Conservation (phyloP, 306 rosid genomes). For the Medicago truncatula region MtrunA17r5.0-ANR NC_053048.1:40837001-40837500, state of each 20-base stretch:
- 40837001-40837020: constrained; percentile 21
- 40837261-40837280: background rate
- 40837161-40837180: background rate
- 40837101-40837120: background rate
- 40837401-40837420: background rate
- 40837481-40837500: background rate
- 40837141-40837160: background rate
- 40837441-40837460: background rate
- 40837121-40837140: background rate
- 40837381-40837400: background rate
- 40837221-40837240: background rate
- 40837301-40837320: background rate
- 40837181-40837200: background rate
- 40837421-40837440: background rate
- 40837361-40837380: background rate
- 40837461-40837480: background rate
- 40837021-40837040: constrained; percentile 17
- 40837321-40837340: constrained; percentile 4
- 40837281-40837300: background rate
- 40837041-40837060: constrained; percentile 2
- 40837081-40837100: constrained; percentile 13
- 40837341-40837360: background rate
- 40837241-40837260: background rate
- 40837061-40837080: constrained; percentile 1
- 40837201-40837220: background rate